Evolutionary conservation across 2,329 filamentous ascomycete genomes (phyloP), one percentile per base, ranked within the genome.

Genomic region (Shiraia sp.): DNA sequence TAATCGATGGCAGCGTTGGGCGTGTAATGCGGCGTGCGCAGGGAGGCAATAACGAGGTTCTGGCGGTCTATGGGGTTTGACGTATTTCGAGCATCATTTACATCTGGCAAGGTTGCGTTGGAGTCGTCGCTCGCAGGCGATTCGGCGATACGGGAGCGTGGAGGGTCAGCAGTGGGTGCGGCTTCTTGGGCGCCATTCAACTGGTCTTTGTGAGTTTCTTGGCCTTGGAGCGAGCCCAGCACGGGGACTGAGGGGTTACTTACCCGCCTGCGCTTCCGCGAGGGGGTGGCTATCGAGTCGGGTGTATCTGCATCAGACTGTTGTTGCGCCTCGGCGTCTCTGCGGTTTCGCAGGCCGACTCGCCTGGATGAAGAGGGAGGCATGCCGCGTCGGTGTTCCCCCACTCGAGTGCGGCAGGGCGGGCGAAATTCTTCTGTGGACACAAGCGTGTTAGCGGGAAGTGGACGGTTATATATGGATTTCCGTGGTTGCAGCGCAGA

Each of bases 1-100:
- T 82, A 86, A 32, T 79, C 72, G 28, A 83, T 61, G 2, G 75
- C 66, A n/a, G 78, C 75, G 47, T 83, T 79, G 2, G 86, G 74
- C 2, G 79, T 65, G 52, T 75, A 74, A 34, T 68, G 62, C 13
- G 75, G 72, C 15, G 71, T 64, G 47, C 69, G 70, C 40, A 78
- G 65, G 31, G 70, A 66, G 38, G 69, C 59, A 23, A 69, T 69
- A 24, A 69, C 59, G 19, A 60, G 47, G 38, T 69, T 69, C 48
- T 70, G 66, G 45, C 64, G 57, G 46, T 69, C 66, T 3, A 68
- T 49, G 12, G 64, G 61, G 40, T 66, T 61, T 23, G 43, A 16
- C n/a, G 59, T 49, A 17, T 51, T 55, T 24, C 68, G 63, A 30
- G 51, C 47, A 36, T 68, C 63, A 24, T 53, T 56, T 36, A 58